Conservation (phyloP, 257 asterid species). For the Anisodus acutangulus region DNA sequence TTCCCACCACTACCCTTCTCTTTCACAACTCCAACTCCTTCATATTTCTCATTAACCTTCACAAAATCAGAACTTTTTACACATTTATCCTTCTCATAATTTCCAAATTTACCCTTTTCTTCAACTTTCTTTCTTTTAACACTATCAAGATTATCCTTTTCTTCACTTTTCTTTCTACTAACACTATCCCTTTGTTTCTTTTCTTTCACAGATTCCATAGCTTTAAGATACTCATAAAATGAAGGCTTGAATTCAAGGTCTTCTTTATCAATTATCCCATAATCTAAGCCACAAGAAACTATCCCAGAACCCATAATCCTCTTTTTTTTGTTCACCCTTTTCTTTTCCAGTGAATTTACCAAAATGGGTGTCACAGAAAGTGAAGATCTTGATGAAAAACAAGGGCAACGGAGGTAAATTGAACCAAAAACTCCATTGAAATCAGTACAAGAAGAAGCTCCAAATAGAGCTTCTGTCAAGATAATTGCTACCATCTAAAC, state of each 20-base stretch:
- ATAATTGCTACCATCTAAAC: constrained; percentile 27
- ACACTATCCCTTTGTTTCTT: constrained; percentile 40
- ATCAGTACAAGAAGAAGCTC: constrained; percentile 21
- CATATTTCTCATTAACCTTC: constrained; percentile 16
- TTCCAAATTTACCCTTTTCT: not conserved
- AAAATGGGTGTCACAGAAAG: constrained; percentile 40
- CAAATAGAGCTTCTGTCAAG: constrained; percentile 24
- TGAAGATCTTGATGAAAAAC: constrained; percentile 39
- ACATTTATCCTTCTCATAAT: not conserved
- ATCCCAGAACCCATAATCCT: not conserved
- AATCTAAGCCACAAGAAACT: constrained; percentile 35
- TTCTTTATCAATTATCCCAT: constrained; percentile 48
- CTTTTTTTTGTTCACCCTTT: constrained; percentile 36
- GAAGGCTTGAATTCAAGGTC: constrained; percentile 72
- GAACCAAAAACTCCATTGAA: constrained; percentile 24
- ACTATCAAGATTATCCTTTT: too few relatives aligned
- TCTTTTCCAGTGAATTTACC: constrained; percentile 37
- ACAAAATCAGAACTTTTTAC: too few relatives aligned
- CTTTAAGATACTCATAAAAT: constrained; percentile 83
- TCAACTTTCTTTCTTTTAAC: too few relatives aligned
- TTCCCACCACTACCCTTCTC: constrained; percentile 31
- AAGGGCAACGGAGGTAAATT: constrained; percentile 31
- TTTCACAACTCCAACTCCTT: constrained; percentile 35
- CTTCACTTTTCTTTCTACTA: not conserved
- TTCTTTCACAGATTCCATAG: constrained; percentile 69